Conservation (phyloP, 768 basidiomycete genomes). For the Rhizopogon rudus region DNA sequence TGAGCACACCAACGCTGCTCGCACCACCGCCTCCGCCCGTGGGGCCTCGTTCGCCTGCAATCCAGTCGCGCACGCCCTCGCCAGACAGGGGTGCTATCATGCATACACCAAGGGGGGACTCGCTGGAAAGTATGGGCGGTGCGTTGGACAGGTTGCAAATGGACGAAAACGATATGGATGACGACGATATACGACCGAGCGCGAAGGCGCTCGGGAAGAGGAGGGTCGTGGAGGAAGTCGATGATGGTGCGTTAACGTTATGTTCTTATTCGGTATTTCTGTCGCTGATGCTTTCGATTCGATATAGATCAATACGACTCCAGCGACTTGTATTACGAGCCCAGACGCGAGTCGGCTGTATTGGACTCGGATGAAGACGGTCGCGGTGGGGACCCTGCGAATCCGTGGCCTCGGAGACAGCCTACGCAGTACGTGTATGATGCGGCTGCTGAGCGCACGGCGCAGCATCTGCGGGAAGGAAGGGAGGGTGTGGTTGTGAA, state of each 20-base stretch:
- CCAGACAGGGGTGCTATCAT: slow-evolving; percentile 39
- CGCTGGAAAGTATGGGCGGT: slow-evolving; percentile 19
- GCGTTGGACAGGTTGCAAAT: slow-evolving; percentile 23
- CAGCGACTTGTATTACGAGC: slow-evolving; percentile 50
- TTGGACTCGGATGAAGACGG: slow-evolving; percentile 41
- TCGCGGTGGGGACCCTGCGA: not conserved
- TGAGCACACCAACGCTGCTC: slow-evolving; percentile 32
- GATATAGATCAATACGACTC: slow-evolving; percentile 45
- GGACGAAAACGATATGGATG: slow-evolving; percentile 18
- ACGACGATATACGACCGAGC: slow-evolving; percentile 54
- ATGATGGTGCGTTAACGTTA: slow-evolving; percentile 42
- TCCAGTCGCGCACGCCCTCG: slow-evolving; percentile 66
- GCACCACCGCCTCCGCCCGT: slow-evolving; percentile 67
- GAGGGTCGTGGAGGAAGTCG: slow-evolving; percentile 44
- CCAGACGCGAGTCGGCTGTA: slow-evolving; percentile 27
- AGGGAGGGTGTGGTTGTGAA: slow-evolving; percentile 29
- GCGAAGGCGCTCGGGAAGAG: slow-evolving; percentile 89
- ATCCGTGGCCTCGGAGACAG: slow-evolving; percentile 31
- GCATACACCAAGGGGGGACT: slow-evolving; percentile 16
- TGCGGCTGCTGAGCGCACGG: slow-evolving; percentile 79
- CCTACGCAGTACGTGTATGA: slow-evolving; percentile 84
- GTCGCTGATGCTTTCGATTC: not conserved
- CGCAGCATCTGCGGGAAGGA: slow-evolving; percentile 50
- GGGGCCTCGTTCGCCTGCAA: slow-evolving; percentile 62
- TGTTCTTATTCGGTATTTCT: not conserved